Conservation (phyloP, 1,284 basidiomycete genomes). For the Ceratobasidium sp. region DNA sequence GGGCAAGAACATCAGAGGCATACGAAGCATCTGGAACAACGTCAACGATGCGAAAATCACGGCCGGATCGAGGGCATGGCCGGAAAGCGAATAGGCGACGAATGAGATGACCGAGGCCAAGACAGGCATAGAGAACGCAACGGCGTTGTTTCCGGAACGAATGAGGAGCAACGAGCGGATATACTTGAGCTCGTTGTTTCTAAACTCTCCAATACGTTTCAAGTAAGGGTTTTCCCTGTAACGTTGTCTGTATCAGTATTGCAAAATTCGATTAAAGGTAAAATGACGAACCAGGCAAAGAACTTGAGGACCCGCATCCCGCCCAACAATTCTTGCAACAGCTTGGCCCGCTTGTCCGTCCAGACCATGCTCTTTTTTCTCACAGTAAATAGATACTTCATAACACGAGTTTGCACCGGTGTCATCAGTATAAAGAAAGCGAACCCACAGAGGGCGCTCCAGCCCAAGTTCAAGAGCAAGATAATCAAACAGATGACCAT, state of each 20-base stretch:
- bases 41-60: conserved; percentile 83
- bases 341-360: conserved; percentile 85
- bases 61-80: conserved; percentile 71
- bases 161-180: conserved; percentile 78
- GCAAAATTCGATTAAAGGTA: conserved; percentile 53
- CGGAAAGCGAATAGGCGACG: conserved; percentile 76
- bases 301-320: conserved; percentile 88
- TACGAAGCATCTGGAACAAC: conserved; percentile 77
- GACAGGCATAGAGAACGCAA: conserved; percentile 75
- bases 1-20: conserved; percentile 79
- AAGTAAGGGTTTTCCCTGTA: conserved; percentile 51
- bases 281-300: conserved; percentile 82
- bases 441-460: conserved; percentile 83
- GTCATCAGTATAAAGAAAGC: conserved; percentile 75
- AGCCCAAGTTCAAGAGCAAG: conserved; percentile 74
- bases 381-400: conserved; percentile 77
- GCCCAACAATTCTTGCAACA: conserved; percentile 69
- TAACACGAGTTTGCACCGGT: conserved; percentile 70
- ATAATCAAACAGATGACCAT: conserved; percentile 73
- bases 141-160: conserved; percentile 69
- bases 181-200: conserved; percentile 78
- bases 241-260: not conserved
- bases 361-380: conserved; percentile 84
- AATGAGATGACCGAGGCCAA: conserved; percentile 88
- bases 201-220: conserved; percentile 70